phyloP scores from a whole-genome alignment of 1,139 yeast genomes.

The Hemisphaericaspora lyxosophila region DNA sequence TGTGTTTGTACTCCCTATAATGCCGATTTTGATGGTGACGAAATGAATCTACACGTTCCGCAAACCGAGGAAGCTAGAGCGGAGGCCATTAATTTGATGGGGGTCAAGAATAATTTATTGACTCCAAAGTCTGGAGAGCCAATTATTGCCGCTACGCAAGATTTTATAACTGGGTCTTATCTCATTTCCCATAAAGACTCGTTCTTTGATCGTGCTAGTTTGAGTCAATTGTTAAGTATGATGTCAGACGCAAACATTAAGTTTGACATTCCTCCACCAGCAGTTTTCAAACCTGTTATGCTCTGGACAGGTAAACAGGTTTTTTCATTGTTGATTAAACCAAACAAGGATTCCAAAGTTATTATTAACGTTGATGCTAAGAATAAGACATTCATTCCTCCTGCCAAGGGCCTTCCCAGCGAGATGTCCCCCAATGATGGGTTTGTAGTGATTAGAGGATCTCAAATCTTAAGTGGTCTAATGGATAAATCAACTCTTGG shows the following conservation, averaged over 20 bases:
- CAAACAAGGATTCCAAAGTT: conserved; percentile 74
- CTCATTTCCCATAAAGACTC: conserved; percentile 91
- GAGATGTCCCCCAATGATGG: conserved; percentile 99
- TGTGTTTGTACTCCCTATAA: conserved; percentile 99
- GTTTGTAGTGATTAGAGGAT: conserved; percentile 84
- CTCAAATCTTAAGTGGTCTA: conserved; percentile 84
- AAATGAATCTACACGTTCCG: conserved; percentile 98
- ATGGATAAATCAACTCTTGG: conserved; percentile 97
- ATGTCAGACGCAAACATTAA: conserved; percentile 92
- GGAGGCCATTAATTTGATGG: conserved; percentile 97
- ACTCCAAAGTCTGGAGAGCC: conserved; percentile 99
- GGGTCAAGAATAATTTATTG: conserved; percentile 88
- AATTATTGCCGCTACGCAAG: conserved; percentile 98
- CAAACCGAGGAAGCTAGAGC: conserved; percentile 99
- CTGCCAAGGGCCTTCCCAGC: conserved; percentile 61
- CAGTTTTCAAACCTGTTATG: conserved; percentile 82
- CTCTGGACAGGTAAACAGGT: conserved; percentile 98
- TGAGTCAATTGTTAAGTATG: conserved; percentile 83
- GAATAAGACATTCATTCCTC: conserved; percentile 83
- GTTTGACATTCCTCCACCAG: conserved; percentile 94
- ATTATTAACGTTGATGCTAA: conserved; percentile 91
- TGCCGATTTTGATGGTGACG: conserved; percentile 99
- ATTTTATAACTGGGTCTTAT: conserved; percentile 95
- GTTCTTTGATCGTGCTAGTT: conserved; percentile 83
- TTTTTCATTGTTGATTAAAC: conserved; percentile 81